A percentile compares a stretch with the other conserved stretches of the same genome.
Evolutionary conservation across 2,329 filamentous ascomycete genomes (phyloP).

Genomic region (Ophiocordyceps camponoti-leonardi): DNA sequence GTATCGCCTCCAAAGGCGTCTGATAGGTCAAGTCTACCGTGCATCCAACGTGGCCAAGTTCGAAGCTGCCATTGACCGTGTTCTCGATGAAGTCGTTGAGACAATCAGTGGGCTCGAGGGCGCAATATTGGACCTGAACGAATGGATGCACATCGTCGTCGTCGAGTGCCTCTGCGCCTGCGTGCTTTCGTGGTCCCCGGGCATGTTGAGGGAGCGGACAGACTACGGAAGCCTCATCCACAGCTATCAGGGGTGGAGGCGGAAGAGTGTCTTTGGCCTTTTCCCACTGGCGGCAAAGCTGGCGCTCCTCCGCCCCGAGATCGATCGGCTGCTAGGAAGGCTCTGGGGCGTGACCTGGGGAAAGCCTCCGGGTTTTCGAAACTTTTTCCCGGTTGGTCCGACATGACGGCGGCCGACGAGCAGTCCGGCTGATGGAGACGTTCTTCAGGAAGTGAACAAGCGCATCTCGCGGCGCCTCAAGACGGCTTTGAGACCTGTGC

Average conservation of each 20-base stretch:
- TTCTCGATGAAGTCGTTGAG: conserved; percentile 17
- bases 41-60: conserved; percentile 23
- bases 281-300: conserved; percentile 25
- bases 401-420: not conserved
- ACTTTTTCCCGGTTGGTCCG: conserved; percentile 29
- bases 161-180: conserved; percentile 33
- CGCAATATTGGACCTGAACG: conserved; percentile 26
- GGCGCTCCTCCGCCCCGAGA: conserved; percentile 17
- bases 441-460: conserved; percentile 15
- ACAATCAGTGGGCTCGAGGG: conserved; percentile 20
- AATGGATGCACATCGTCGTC: conserved; percentile 39
- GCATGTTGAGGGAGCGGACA: conserved; percentile 22
- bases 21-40: conserved; percentile 31
- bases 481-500: conserved; percentile 10
- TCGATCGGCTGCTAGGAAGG: conserved; percentile 21
- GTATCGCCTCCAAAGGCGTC: conserved; percentile 29
- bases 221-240: conserved; percentile 30
- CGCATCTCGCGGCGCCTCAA: conserved; percentile 17
- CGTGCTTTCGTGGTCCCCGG: conserved; percentile 34
- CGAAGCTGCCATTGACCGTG: conserved; percentile 21
- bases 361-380: conserved; percentile 23
- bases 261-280: conserved; percentile 33
- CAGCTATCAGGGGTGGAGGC: conserved; percentile 31
- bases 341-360: conserved; percentile 27
- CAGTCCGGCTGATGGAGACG: not conserved